Percentiles rank a stretch among this genome's conserved stretches.
Conservation (phyloP, 306 rosid species). For the Vigna hirtella region DNA sequence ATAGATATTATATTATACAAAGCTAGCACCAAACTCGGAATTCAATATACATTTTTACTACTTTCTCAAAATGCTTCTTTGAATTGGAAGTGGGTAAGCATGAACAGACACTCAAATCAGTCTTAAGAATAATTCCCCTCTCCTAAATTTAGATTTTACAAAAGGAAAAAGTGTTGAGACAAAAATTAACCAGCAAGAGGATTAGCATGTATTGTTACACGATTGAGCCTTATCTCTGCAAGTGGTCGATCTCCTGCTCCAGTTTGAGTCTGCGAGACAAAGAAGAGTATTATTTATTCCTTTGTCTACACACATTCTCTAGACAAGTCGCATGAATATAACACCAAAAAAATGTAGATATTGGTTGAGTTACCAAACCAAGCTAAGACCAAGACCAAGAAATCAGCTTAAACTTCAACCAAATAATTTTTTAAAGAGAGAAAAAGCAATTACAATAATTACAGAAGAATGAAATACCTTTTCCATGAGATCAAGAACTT, state of each 20-base stretch:
- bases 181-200: constrained; percentile 75
- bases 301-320: neutral
- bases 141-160: constrained; percentile 9
- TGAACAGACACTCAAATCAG: too few relatives aligned
- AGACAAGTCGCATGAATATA: neutral
- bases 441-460: neutral
- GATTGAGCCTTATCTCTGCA: constrained; percentile 93
- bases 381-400: neutral
- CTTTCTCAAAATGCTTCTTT: too few relatives aligned
- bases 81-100: too few relatives aligned
- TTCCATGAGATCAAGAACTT: constrained; percentile 98
- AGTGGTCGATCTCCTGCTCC: constrained; percentile 95
- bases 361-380: neutral
- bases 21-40: too few relatives aligned
- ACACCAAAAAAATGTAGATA: neutral
- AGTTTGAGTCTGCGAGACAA: constrained; percentile 79
- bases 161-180: neutral
- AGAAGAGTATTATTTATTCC: neutral
- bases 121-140: constrained; percentile 20
- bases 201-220: constrained; percentile 84
- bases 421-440: neutral
- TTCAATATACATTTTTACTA: too few relatives aligned
- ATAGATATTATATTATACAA: too few relatives aligned
- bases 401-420: neutral
- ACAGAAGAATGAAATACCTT: constrained; percentile 61